Conservation (phyloP, 2,329 filamentous ascomycete genomes). For the Fusarium sp. region DNA sequence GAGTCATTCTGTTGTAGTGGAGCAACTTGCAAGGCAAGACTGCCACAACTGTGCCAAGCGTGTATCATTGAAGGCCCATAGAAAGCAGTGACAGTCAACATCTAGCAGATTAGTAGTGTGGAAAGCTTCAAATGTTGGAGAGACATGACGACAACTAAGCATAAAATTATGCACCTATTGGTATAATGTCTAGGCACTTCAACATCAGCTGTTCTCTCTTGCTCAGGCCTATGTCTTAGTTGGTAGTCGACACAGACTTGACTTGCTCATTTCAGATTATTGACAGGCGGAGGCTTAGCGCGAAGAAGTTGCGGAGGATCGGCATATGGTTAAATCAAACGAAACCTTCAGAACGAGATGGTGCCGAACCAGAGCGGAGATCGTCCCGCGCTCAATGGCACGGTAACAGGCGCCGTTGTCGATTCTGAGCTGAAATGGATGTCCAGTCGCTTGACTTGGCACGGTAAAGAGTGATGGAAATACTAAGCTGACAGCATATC, state of each 20-base stretch:
- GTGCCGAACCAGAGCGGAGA: not conserved
- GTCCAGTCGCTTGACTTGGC: too few species aligned
- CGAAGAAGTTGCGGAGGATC: constrained; percentile 7
- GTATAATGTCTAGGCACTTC: too few species aligned
- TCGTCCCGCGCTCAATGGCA: not conserved
- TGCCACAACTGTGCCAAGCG: too few species aligned
- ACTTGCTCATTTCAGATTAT: not conserved
- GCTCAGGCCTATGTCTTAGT: not conserved
- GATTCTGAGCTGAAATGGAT: not conserved
- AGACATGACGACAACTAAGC: too few species aligned
- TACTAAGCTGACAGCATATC: not conserved
- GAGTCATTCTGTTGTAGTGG: too few species aligned
- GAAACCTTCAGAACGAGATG: not conserved
- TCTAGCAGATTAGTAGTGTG: too few species aligned
- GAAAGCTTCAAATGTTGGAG: too few species aligned
- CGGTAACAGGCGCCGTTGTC: not conserved
- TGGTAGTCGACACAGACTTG: not conserved
- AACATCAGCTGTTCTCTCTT: not conserved
- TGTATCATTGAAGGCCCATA: too few species aligned
- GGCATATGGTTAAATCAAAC: not conserved
- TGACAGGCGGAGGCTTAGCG: not conserved
- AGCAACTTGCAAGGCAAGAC: too few species aligned
- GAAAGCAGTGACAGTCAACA: too few species aligned
- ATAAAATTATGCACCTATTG: too few species aligned
- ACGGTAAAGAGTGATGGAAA: not conserved